Evolutionary conservation across 495 filamentous ascomycete species (phyloP), one percentile per base, ranked within the genome.

Genomic region (Aspergillus conjunctus): DNA sequence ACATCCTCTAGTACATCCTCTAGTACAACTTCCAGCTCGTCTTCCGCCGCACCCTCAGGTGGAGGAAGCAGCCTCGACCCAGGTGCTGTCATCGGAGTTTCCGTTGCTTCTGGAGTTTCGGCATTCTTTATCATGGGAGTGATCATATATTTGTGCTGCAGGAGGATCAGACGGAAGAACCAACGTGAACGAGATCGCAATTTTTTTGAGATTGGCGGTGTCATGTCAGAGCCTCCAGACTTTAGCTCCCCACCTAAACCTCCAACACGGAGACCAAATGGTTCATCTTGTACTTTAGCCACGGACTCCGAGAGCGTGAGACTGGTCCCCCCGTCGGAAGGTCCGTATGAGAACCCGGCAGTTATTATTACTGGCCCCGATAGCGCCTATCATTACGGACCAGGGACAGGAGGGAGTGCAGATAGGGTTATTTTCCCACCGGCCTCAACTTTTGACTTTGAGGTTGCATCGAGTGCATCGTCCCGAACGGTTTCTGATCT

Each of bases 181-280:
- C 61, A 64, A 26, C 32, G 63, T 8, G 59, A 59, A 11, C 58
- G 71, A 26, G 55, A 70, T n/a, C 59, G 56, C 7, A 59, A 73
- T n/a, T 66, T 66, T 31, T 80, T 78, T 50, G 78, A 80, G 52
- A 78, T 77, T 60, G 78, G 77, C 21, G 78, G 75, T 7, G 58
- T 64, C 12, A 79, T 79, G 76, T 66, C 72, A 53, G 74, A 78
- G 56, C 78, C 76, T 43, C 68, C 70, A 2, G 70, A 73, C 17
- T 79, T 78, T 34, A 64, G 60, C 18, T 59, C 60, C 9, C 57
- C 65, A 26, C 69, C 70, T 21, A 66, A 63, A 32, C 63, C 57
- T 14, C 71, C 61, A 46, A 62, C 56, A 1, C 43, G 63, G 32
- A 64, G 62, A 5, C 56, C 65, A 14, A 48, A 53, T 39, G 54